Evolutionary conservation across 1,139 yeast species (phyloP), one percentile per base, ranked within the genome.

Genomic region (Lodderomyces metapsilosis): DNA sequence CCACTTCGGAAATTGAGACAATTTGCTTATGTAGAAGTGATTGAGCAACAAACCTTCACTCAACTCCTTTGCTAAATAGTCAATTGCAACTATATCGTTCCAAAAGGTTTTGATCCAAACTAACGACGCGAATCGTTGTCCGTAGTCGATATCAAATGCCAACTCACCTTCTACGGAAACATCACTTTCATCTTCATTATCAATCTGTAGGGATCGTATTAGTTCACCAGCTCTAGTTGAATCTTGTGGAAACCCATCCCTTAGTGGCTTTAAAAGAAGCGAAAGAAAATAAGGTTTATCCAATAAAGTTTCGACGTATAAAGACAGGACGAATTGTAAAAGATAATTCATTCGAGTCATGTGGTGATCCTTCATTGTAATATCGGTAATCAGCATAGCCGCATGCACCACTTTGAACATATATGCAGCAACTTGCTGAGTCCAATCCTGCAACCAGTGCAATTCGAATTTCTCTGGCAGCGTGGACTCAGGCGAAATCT

Each of bases 401-500:
- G 71, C 78, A 30, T 65, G 59, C 7, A 82, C 68, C 31, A 76
- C 66, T 51, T 76, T 74, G 52, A 76, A 80, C 18, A 83, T 56
- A 52, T 76, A 84, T 44, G 78, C 82, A 5, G 78, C 70, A 5
- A 85, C 79, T 51, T 85, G 92, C 40, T 80, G 88, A 0, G 96
- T 86, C 97, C 97, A 89, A 57, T 88, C 96, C 45, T 80, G 82
- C 8, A 84, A 64, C 88, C 96, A 83, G 41, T 76, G 82, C 15
- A 66, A 59, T 47, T 82, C 86, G 12, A 80, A 65, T 30, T 56
- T 53, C 16, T 64, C 71, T 3, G 53, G 34, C 4, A 51, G 24
- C 2, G 45, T 43, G 22, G 40, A 16, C 18, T 49, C 47, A 6
- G 44, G 23, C 13, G 43, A 4, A 12, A 37, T 8, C 39, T 4